These are phyloP conservation scores for Thalassiosira mediterranea DNA, from an alignment of 352 stramenopile species.

Conservation along the genomic window DNA sequence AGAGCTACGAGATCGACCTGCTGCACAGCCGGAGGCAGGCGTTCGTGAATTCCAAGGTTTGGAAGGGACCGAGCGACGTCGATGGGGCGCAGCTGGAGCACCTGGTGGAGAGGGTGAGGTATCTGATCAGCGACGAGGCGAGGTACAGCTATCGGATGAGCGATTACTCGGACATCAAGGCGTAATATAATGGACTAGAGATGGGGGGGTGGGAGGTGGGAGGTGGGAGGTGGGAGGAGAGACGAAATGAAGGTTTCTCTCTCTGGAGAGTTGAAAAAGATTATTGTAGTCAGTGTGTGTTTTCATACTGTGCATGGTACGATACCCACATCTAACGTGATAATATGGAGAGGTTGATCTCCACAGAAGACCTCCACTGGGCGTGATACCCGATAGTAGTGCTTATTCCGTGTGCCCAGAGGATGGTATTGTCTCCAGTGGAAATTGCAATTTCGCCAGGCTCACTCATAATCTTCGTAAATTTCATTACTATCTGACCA, in stretches of 20 bases:
- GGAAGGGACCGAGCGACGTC: slow-evolving; percentile 63
- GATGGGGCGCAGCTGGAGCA: slow-evolving; percentile 72
- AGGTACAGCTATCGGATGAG: slow-evolving; percentile 68
- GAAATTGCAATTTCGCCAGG: slow-evolving; percentile 40
- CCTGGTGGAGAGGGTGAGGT: slow-evolving; percentile 66
- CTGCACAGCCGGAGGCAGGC: slow-evolving; percentile 75
- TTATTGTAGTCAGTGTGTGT: too few species aligned
- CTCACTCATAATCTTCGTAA: slow-evolving; percentile 60
- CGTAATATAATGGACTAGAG: slow-evolving; percentile 13
- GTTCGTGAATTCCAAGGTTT: slow-evolving; percentile 51
- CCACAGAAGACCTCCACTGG: neutral
- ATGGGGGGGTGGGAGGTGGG: too few species aligned
- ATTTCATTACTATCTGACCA: slow-evolving; percentile 50
- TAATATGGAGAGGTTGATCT: slow-evolving; percentile 8
- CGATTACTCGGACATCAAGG: slow-evolving; percentile 47
- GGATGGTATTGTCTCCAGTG: slow-evolving; percentile 42
- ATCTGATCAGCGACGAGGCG: slow-evolving; percentile 73
- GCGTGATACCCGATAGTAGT: slow-evolving; percentile 53
- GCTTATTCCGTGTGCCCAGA: slow-evolving; percentile 53
- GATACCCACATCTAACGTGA: too few species aligned
- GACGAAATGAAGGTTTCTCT: too few species aligned
- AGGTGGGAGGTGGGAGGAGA: too few species aligned
- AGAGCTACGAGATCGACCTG: slow-evolving; percentile 81
- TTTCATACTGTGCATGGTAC: too few species aligned
- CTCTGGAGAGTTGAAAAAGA: too few species aligned